Evolutionary conservation across 306 rosid species (phyloP).

Genomic region (Betula pendula): DNA sequence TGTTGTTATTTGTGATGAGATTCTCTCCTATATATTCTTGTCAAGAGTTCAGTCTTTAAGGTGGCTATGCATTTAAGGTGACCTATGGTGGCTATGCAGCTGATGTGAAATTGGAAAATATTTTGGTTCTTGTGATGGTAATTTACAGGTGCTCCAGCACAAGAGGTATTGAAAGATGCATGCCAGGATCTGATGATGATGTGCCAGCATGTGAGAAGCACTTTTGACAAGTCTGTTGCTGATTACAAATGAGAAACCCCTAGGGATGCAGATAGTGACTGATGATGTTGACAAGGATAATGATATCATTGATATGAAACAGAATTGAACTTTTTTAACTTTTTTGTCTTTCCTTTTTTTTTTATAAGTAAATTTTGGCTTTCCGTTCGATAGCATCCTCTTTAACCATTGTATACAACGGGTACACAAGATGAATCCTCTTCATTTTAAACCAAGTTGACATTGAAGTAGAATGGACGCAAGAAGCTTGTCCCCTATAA

Average conservation of each 20-base stretch:
- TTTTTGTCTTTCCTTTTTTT: too few species aligned
- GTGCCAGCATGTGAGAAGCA: conserved; percentile 69
- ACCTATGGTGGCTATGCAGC: conserved; percentile 1
- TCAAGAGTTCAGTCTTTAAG: neutral
- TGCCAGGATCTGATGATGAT: conserved; percentile 76
- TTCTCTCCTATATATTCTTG: neutral
- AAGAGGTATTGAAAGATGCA: conserved; percentile 64
- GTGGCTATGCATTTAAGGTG: neutral
- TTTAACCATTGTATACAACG: too few species aligned
- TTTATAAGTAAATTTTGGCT: too few species aligned
- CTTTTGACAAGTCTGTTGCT: conserved; percentile 60
- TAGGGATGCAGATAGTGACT: neutral
- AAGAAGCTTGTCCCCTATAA: neutral
- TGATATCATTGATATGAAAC: neutral
- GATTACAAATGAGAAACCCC: conserved; percentile 45
- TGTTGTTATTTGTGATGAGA: neutral
- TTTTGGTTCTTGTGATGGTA: conserved; percentile 8
- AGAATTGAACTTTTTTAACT: neutral
- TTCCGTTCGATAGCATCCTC: too few species aligned
- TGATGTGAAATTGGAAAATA: neutral
- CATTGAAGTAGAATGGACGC: neutral
- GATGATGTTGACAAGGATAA: conserved; percentile 27
- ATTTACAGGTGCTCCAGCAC: conserved; percentile 66
- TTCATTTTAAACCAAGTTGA: too few species aligned
- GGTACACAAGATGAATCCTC: too few species aligned